These are phyloP conservation scores for Backusella australiensis DNA, from an alignment of 192 early-diverging fungal species.

Conservation along the genomic window DNA sequence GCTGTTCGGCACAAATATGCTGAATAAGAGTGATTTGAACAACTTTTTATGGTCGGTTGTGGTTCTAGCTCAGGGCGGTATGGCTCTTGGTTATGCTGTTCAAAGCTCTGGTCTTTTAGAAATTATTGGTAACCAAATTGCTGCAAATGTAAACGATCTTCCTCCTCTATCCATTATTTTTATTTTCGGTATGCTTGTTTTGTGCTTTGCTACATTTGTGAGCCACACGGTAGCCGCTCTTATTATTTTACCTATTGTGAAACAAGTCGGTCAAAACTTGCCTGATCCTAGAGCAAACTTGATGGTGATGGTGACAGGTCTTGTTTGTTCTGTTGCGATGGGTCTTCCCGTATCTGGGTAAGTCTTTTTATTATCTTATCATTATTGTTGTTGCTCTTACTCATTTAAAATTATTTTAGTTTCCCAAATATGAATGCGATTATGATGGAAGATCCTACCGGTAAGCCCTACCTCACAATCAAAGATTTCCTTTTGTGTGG, in stretches of 20 bases:
- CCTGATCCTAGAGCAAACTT: slow-evolving; percentile 59
- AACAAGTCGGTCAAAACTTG: slow-evolving; percentile 58
- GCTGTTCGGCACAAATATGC: slow-evolving; percentile 63
- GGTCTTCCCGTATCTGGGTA: slow-evolving; percentile 54
- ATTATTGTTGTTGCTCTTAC: neutral
- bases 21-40: slow-evolving; percentile 75
- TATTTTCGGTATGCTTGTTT: slow-evolving; percentile 57
- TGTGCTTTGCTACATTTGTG: slow-evolving; percentile 69
- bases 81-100: slow-evolving; percentile 61
- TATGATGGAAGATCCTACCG: slow-evolving; percentile 60
- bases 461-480: slow-evolving; percentile 59
- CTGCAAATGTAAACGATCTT: slow-evolving; percentile 43
- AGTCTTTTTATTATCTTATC: neutral
- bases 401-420: slow-evolving; percentile 31
- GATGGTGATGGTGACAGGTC: slow-evolving; percentile 55
- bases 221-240: slow-evolving; percentile 73
- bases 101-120: slow-evolving; percentile 62
- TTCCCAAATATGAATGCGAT: slow-evolving; percentile 82
- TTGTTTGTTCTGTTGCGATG: slow-evolving; percentile 70
- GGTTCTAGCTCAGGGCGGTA: slow-evolving; percentile 71
- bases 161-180: slow-evolving; percentile 52
- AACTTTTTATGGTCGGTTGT: slow-evolving; percentile 58
- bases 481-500: slow-evolving; percentile 65
- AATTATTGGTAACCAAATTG: slow-evolving; percentile 54
- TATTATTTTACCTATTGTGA: slow-evolving; percentile 70